phyloP scores from a whole-genome alignment of 805 yeast species.

The Myxozyma mucilagina region DNA sequence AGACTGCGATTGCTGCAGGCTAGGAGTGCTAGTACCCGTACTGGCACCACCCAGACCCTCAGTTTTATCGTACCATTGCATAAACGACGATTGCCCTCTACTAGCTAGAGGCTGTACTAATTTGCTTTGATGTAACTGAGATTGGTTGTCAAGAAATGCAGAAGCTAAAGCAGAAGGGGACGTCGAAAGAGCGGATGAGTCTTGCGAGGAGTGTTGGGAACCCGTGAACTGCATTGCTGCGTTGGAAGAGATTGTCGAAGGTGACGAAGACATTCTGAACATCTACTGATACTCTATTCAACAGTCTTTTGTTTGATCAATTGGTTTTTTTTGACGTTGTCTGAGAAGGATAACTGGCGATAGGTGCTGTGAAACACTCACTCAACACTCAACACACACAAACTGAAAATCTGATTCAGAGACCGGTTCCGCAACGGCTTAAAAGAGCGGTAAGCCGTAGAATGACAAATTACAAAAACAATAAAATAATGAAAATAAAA shows the following conservation, averaged over 20 bases:
- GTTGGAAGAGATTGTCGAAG: background rate
- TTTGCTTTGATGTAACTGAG: background rate
- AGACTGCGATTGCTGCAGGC: background rate
- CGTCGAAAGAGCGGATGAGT: conserved; percentile 3
- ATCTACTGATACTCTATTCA: background rate
- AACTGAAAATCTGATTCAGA: background rate
- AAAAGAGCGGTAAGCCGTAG: background rate
- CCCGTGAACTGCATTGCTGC: background rate
- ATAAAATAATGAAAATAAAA: background rate
- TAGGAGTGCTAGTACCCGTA: background rate
- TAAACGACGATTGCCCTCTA: background rate
- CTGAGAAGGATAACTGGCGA: background rate
- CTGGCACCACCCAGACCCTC: background rate
- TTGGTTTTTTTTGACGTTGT: too few species aligned
- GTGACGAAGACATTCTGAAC: background rate
- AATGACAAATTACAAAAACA: background rate
- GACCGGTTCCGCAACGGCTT: background rate
- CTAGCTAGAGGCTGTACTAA: background rate
- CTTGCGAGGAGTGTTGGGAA: background rate
- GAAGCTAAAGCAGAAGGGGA: background rate
- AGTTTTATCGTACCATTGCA: conserved; percentile 3
- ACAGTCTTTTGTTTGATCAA: background rate
- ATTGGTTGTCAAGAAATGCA: background rate
- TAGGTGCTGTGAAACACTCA: background rate
- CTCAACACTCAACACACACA: background rate